Conservation (phyloP, 805 yeast species). For the Metschnikowia chrysomelidarum region DNA sequence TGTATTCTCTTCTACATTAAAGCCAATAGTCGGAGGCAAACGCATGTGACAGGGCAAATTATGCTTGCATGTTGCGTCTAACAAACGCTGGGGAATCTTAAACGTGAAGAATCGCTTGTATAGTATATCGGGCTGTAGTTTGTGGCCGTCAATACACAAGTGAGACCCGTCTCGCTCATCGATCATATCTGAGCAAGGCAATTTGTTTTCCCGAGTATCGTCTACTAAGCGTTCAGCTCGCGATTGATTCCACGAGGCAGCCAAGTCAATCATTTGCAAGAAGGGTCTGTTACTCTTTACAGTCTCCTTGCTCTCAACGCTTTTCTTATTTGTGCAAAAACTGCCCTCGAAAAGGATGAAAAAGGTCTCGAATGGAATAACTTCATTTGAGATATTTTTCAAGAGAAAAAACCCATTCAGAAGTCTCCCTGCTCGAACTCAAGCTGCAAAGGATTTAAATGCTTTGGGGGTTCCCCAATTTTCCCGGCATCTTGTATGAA, state of each 20-base stretch:
- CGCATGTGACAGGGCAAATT: slow-evolving; percentile 29
- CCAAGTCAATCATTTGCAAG: slow-evolving; percentile 41
- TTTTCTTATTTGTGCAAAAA: slow-evolving; percentile 23
- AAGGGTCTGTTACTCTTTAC: slow-evolving; percentile 28
- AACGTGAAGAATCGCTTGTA: slow-evolving; percentile 45
- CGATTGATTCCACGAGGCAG: slow-evolving; percentile 49
- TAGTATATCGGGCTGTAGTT: slow-evolving; percentile 20
- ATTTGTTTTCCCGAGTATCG: slow-evolving; percentile 19
- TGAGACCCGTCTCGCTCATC: slow-evolving; percentile 30
- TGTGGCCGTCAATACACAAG: slow-evolving; percentile 19
- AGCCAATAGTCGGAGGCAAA: slow-evolving; percentile 38
- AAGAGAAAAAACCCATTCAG: slow-evolving; percentile 53
- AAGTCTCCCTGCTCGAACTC: slow-evolving; percentile 70
- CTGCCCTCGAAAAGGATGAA: slow-evolving; percentile 56
- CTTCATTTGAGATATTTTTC: slow-evolving; percentile 37
- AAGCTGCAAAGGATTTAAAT: slow-evolving; percentile 28
- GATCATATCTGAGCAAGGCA: slow-evolving; percentile 15
- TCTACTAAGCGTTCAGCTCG: slow-evolving; percentile 30
- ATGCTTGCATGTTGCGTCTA: slow-evolving; percentile 39
- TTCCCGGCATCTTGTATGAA: slow-evolving; percentile 38
- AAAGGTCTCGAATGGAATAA: slow-evolving; percentile 61
- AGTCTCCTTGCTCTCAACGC: slow-evolving; percentile 14
- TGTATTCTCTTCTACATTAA: slow-evolving; percentile 19
- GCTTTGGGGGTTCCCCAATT: slow-evolving; percentile 25
- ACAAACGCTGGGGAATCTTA: slow-evolving; percentile 34